Percentiles rank a stretch among this genome's conserved stretches.
phyloP scores from a whole-genome alignment of 106 monocot species.

The Acorus gramineus region DNA sequence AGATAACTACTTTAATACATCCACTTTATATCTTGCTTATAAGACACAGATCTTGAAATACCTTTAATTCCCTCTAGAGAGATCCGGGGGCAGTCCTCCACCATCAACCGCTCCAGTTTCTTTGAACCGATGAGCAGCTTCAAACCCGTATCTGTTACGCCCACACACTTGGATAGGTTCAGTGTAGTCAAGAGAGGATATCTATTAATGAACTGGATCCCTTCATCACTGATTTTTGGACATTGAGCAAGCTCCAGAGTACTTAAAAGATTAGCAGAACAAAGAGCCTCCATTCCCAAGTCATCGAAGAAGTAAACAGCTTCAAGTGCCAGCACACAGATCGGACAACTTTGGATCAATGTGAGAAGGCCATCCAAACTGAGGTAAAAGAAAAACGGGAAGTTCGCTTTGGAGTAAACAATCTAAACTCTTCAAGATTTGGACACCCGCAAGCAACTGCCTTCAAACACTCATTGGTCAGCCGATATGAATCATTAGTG shows the following conservation, averaged over 20 bases:
- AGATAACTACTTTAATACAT: constrained; percentile 9
- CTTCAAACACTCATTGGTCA: constrained; percentile 38
- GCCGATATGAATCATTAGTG: neutral
- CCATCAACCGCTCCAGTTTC: constrained; percentile 39
- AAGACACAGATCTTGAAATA: constrained; percentile 40
- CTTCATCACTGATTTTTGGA: constrained; percentile 42
- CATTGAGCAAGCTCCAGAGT: constrained; percentile 45
- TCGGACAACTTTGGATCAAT: constrained; percentile 40
- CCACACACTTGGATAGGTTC: constrained; percentile 43
- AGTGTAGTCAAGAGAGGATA: constrained; percentile 32
- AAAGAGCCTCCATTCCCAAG: constrained; percentile 45
- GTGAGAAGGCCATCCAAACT: constrained; percentile 27
- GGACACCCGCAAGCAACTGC: constrained; percentile 35
- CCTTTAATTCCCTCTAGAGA: constrained; percentile 45
- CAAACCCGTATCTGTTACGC: constrained; percentile 56
- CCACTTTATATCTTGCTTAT: constrained; percentile 50
- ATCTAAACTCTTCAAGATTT: constrained; percentile 39
- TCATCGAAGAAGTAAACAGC: constrained; percentile 39
- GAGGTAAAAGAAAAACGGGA: constrained; percentile 25
- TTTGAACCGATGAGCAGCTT: constrained; percentile 24
- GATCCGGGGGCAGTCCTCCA: constrained; percentile 48
- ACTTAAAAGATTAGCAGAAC: constrained; percentile 28
- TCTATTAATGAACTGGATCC: constrained; percentile 17
- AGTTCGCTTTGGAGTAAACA: constrained; percentile 28
- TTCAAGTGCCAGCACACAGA: constrained; percentile 38